Evolutionary conservation across 1,284 basidiomycete genomes (phyloP), one percentile per base, ranked within the genome.

Genomic region (Boletus holoroseus): DNA sequence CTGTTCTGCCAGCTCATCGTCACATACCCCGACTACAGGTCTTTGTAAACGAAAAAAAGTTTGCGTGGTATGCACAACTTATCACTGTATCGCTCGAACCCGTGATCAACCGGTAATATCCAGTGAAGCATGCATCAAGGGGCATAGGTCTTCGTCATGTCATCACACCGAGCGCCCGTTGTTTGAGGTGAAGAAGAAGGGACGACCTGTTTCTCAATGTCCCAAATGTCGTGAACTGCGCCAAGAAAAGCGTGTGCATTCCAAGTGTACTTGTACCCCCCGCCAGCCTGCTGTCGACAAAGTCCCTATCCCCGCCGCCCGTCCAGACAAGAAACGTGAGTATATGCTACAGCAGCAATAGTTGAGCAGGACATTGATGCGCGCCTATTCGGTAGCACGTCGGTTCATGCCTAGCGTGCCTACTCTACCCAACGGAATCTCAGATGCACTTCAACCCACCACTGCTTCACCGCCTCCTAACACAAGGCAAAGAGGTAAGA

Each of bases 61-160:
- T 85, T 68, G 87, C 87, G 49, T 90, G 87, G 87, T 88, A 61
- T 47, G 71, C 65, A 49, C 15, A 20, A 44, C 16, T 38, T 27
- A 13, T 35, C 37, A 13, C 9, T 34, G 11, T 9, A n/a, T 26
- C 30, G 27, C 41, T 44, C 35, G 37, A 34, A 30, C 20, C 31
- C 27, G 37, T 31, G 46, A 32, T 31, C 57, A 11, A 49, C 45
- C 22, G 22, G n/a, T 40, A 40, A 50, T 50, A 35, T 44, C 44
- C 15, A 91, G 89, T 68, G 86, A 87, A 71, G 85, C 88, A 9
- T 93, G 90, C 67, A 91, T 92, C 68, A 91, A 92, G 71, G 90
- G 89, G 2, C 90, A 92, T 62, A 81, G 90, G 49, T 91, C 90
- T 2, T 90, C 89, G 2, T 81, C 81, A 11, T 93, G 90, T 64